phyloP scores from a whole-genome alignment of 192 early-diverging fungal genomes.

The Podila horticola region DNA sequence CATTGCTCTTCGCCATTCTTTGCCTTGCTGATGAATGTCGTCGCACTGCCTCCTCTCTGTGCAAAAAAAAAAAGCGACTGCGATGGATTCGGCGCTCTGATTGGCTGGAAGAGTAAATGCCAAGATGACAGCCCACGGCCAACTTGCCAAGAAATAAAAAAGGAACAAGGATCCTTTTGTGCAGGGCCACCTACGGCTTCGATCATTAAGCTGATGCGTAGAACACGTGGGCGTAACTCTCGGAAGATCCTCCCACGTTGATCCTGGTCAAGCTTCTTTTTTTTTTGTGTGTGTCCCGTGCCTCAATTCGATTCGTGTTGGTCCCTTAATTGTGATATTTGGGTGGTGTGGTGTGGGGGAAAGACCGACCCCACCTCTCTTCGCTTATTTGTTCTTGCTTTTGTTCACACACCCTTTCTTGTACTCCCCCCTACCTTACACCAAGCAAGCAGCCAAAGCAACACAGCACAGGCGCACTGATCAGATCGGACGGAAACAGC shows the following conservation, averaged over 20 bases:
- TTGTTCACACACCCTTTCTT: not conserved
- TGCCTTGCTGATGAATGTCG: no score
- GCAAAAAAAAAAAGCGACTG: no score
- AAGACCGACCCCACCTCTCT: not conserved
- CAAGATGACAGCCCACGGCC: no score
- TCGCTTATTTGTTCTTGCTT: not conserved
- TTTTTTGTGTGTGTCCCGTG: conserved; percentile 7
- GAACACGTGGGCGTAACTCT: not conserved
- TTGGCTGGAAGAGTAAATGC: no score
- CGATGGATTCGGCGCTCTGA: no score
- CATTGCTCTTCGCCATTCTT: no score
- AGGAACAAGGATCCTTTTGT: no score
- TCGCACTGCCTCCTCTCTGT: no score
- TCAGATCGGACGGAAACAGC: not conserved
- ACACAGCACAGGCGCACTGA: not conserved
- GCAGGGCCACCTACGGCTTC: no score
- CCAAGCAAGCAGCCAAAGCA: not conserved
- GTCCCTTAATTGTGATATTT: not conserved
- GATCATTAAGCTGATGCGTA: no score
- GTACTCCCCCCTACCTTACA: not conserved
- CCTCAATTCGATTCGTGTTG: not conserved
- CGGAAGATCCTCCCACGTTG: not conserved
- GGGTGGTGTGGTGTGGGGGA: not conserved
- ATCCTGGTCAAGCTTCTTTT: not conserved
- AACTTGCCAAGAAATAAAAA: no score